A percentile compares a stretch with the other conserved stretches of the same genome.
phyloP scores from a whole-genome alignment of 352 stramenopile genomes.

The Pythium coloratum region DNA sequence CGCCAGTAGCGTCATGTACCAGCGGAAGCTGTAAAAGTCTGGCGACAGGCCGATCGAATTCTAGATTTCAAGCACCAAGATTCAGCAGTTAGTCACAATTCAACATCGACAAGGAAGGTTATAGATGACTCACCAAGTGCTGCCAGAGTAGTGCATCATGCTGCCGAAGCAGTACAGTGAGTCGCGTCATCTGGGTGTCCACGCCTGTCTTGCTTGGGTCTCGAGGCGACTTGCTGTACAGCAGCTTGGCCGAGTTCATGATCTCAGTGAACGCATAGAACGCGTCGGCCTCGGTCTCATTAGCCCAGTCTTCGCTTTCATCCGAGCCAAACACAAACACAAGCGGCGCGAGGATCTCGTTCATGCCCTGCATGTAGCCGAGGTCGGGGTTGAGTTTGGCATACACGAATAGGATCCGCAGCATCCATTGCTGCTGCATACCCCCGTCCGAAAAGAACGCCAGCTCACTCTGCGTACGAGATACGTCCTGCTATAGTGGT shows the following conservation, averaged over 20 bases:
- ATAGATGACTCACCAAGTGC: constrained; percentile 44
- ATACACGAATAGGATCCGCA: constrained; percentile 73
- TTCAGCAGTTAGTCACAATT: too few species aligned
- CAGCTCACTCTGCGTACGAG: constrained; percentile 53
- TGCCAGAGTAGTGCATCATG: constrained; percentile 66
- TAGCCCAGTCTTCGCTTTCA: constrained; percentile 27
- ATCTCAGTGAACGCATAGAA: constrained; percentile 56
- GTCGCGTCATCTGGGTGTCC: constrained; percentile 56
- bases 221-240: constrained; percentile 42
- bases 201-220: constrained; percentile 54
- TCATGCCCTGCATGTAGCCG: constrained; percentile 95
- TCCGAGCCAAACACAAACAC: constrained; percentile 78
- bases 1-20: constrained; percentile 69
- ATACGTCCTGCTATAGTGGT: constrained; percentile 41
- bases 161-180: constrained; percentile 50
- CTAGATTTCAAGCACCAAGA: constrained; percentile 19
- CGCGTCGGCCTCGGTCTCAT: constrained; percentile 49
- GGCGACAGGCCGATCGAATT: constrained; percentile 63
- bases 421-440: constrained; percentile 66
- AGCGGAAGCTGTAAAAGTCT: constrained; percentile 69
- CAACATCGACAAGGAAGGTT: too few species aligned
- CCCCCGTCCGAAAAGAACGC: constrained; percentile 47
- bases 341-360: constrained; percentile 91
- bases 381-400: constrained; percentile 77
- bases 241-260: constrained; percentile 45